Percentiles rank a stretch among this genome's conserved stretches.
phyloP scores from a whole-genome alignment of 805 yeast species.

The Geotrichum ghanense region DNA sequence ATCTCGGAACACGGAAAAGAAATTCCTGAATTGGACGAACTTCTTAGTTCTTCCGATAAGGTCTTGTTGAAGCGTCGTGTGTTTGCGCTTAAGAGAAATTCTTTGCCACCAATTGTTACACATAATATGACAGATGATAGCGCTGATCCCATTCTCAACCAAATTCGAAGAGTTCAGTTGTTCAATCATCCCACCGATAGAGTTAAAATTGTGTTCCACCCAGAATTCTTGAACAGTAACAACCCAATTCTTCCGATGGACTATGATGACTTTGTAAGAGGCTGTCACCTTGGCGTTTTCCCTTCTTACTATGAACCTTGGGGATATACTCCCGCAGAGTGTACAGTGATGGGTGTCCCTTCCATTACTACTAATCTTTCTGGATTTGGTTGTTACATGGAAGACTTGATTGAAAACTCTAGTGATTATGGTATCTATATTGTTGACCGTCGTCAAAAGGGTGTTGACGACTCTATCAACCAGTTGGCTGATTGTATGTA shows the following conservation, averaged over 20 bases:
- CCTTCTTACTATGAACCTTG: constrained; percentile 98
- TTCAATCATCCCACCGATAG: constrained; percentile 85
- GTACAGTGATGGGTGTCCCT: constrained; percentile 99
- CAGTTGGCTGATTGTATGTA: constrained; percentile 85
- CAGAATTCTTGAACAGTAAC: constrained; percentile 89
- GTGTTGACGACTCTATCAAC: constrained; percentile 86
- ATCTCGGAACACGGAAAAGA: constrained; percentile 42
- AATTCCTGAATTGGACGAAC: constrained; percentile 69
- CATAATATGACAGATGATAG: constrained; percentile 94
- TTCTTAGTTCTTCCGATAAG: constrained; percentile 76
- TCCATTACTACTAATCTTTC: constrained; percentile 91
- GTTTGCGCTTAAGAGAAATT: constrained; percentile 79
- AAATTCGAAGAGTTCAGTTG: constrained; percentile 80
- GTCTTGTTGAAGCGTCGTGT: constrained; percentile 86
- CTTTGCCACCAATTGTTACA: constrained; percentile 90
- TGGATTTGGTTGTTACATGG: constrained; percentile 98
- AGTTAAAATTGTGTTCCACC: constrained; percentile 93
- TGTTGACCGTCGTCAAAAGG: constrained; percentile 86
- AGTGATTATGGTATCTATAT: constrained; percentile 94
- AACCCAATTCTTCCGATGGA: constrained; percentile 89
- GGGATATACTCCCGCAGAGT: constrained; percentile 99
- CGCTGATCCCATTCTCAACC: constrained; percentile 81
- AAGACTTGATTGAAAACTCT: constrained; percentile 87
- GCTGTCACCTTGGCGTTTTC: constrained; percentile 96
- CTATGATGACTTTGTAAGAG: constrained; percentile 95